Base-by-base conservation (phyloP, 306 rosid species). In the Vigna nakashimae region DNA sequence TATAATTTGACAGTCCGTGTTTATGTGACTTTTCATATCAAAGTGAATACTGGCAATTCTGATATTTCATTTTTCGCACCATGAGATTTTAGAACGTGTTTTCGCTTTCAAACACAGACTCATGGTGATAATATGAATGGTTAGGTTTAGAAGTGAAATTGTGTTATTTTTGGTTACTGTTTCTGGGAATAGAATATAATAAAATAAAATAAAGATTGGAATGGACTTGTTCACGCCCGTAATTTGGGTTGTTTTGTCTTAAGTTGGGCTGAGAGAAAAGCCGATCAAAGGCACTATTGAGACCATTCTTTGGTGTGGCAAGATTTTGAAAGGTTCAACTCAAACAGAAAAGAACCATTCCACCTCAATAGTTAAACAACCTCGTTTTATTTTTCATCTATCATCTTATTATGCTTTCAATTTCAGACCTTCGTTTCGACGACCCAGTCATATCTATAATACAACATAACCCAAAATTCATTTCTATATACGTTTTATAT, bases 301-400 rank as follows among this genome's bases (percentile, higher is more conserved):
- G 18, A 77, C 32, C 68, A 42, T 77, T 68, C 69, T 65, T 53
- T 24, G 80, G 73, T 76, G 65, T 51, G 42, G 11, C 59, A 77
- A 67, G 59, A 9, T 46, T 67, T 58, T 78, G 82, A 78, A 78
- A 48, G 42, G 28, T 78, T 69, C 76, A 78, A 78, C 69, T 16
- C 26, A 51, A 38, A 34, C 9, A 75, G 42, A 51, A 4, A 57
- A 46, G 68, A 53, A 65, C 53, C n/a, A 20, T 42, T 45, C 66
- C 53, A 59, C 52, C 38, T 1, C 4, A 51, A 51, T 70, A 40
- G 7, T 36, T 34, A 36, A 34, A 34, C 6, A 7, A 34, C 5
- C 38, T 5, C 38, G 0, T 34, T 34, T 34, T 34, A 34, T 34
- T 34, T 34, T 34, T 34, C 38, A 34, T 34, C 7, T 4, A 34